Evolutionary conservation across 2,329 filamentous ascomycete species (phyloP).

Genomic region (Gnomoniopsis sp.): DNA sequence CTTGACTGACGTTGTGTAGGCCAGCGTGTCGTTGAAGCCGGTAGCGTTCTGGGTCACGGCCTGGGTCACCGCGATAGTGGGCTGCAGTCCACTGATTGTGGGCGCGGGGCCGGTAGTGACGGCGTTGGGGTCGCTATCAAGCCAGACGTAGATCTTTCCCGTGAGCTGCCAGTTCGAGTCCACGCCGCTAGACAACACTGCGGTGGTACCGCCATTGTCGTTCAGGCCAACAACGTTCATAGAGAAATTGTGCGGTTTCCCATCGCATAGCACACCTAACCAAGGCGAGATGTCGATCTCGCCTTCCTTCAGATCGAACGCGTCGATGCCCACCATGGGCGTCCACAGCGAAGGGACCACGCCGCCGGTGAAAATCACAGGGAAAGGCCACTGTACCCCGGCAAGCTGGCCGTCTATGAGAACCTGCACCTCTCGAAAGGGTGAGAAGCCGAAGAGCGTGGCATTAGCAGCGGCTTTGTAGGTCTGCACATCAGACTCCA

Average conservation of each 20-base stretch:
- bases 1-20: constrained; percentile 53
- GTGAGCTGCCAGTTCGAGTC: constrained; percentile 70
- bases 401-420: constrained; percentile 69
- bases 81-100: constrained; percentile 29
- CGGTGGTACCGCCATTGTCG: constrained; percentile 46
- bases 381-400: constrained; percentile 78
- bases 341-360: constrained; percentile 73
- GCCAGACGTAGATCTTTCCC: constrained; percentile 76
- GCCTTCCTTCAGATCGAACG: constrained; percentile 74
- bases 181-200: constrained; percentile 50
- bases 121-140: constrained; percentile 45
- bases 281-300: constrained; percentile 81
- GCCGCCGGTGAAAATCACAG: constrained; percentile 78
- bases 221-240: constrained; percentile 66
- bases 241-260: constrained; percentile 60
- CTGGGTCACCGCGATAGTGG: constrained; percentile 48
- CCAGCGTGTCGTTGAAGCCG: constrained; percentile 57
- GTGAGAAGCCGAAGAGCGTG: constrained; percentile 61
- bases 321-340: constrained; percentile 73
- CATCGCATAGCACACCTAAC: constrained; percentile 66
- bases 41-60: constrained; percentile 39
- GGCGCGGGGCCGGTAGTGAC: constrained; percentile 47
- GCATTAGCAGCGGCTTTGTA: constrained; percentile 55
- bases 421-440: constrained; percentile 76
- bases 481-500: constrained; percentile 54